phyloP scores from a whole-genome alignment of 345 rosid species.

The Heritiera fomes region DNA sequence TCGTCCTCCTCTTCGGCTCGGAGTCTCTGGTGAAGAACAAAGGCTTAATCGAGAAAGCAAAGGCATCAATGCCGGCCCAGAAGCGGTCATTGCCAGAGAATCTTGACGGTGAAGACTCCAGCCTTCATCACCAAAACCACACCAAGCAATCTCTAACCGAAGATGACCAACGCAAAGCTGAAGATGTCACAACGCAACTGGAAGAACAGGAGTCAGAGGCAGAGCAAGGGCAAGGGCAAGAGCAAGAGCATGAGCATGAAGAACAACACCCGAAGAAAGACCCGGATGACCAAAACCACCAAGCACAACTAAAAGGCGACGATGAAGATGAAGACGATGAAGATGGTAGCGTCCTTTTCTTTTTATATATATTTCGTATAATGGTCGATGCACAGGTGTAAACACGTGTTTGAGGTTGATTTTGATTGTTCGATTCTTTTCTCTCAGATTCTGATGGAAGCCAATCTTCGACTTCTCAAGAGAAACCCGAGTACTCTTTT shows the following conservation, averaged over 20 bases:
- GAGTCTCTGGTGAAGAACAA: background rate
- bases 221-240: constrained; percentile 22
- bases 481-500: constrained; percentile 64
- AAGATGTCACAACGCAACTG: constrained; percentile 17
- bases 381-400: constrained; percentile 26
- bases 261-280: constrained; percentile 18
- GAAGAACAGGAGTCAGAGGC: constrained; percentile 19
- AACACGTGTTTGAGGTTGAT: constrained; percentile 24
- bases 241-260: background rate
- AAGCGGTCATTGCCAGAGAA: constrained; percentile 60
- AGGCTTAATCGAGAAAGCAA: background rate
- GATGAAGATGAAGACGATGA: constrained; percentile 27
- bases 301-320: constrained; percentile 27
- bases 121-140: constrained; percentile 32
- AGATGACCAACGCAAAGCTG: constrained; percentile 17
- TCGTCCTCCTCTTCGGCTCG: constrained; percentile 5
- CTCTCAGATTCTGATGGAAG: constrained; percentile 62
- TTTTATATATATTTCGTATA: background rate
- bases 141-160: constrained; percentile 38
- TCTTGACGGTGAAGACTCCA: constrained; percentile 38
- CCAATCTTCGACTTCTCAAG: constrained; percentile 51
- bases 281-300: constrained; percentile 36
- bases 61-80: constrained; percentile 75
- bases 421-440: constrained; percentile 17
- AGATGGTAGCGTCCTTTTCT: constrained; percentile 30